These are phyloP conservation scores for Vaccinium vitisidaea DNA, from an alignment of 148 eudicot species.

Conservation along the genomic window DNA sequence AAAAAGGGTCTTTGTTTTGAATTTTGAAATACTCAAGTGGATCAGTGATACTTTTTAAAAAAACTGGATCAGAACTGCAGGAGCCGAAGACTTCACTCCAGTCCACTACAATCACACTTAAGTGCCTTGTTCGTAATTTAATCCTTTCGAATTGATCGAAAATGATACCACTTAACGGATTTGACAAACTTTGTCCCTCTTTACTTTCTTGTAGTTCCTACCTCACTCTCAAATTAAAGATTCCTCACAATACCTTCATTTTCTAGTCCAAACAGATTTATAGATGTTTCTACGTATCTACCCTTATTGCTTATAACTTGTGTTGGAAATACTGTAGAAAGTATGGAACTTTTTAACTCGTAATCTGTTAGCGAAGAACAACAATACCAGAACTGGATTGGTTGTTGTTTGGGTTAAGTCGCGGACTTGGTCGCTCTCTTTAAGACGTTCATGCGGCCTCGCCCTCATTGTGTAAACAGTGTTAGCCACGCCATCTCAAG, in stretches of 20 bases:
- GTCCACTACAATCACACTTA: not conserved
- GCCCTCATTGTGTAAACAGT: no score
- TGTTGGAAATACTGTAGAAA: no score
- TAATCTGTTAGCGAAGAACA: no score
- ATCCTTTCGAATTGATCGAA: not conserved
- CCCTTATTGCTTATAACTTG: not conserved
- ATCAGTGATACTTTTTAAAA: not conserved
- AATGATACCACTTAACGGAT: not conserved
- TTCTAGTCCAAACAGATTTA: not conserved
- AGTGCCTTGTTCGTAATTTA: not conserved
- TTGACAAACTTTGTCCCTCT: constrained; percentile 1
- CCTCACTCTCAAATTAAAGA: not conserved
- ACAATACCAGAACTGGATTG: no score
- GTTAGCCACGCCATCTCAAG: no score
- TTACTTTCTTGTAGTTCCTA: not conserved
- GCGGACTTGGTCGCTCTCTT: no score
- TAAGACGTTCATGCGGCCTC: no score
- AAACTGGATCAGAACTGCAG: no score
- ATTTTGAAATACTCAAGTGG: not conserved
- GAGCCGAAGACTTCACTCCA: not conserved
- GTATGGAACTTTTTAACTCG: no score
- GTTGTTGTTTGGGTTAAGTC: no score
- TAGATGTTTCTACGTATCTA: not conserved
- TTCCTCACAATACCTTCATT: not conserved
- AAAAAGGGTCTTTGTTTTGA: no score